A percentile compares a stretch with the other conserved stretches of the same genome.
Conservation (phyloP, 1,139 yeast species). For the Kodamaea ohmeri region DNA sequence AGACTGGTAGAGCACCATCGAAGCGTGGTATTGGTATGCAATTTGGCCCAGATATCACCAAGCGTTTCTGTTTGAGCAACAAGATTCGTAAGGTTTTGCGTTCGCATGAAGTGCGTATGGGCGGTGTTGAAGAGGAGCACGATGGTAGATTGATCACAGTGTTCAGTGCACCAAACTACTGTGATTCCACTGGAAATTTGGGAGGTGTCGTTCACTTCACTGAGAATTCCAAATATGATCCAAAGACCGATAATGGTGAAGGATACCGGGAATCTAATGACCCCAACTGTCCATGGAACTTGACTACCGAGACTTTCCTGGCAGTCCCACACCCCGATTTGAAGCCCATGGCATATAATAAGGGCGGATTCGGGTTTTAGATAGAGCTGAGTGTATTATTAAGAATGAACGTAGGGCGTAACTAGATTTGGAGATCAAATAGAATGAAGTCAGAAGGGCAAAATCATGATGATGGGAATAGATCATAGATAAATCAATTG, state of each 20-base stretch:
- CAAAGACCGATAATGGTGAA: slow-evolving; percentile 40
- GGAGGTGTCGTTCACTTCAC: slow-evolving; percentile 81
- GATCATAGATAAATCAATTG: no score
- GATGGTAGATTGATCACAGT: slow-evolving; percentile 84
- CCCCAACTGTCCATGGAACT: slow-evolving; percentile 44
- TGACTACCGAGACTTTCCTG: slow-evolving; percentile 57
- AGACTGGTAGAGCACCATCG: slow-evolving; percentile 77
- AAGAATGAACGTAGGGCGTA: no score
- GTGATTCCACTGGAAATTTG: slow-evolving; percentile 85
- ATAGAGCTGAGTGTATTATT: not conserved
- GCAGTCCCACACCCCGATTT: slow-evolving; percentile 91
- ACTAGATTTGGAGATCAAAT: no score
- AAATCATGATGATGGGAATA: no score
- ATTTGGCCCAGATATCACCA: slow-evolving; percentile 95
- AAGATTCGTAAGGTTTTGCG: slow-evolving; percentile 77
- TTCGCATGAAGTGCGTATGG: slow-evolving; percentile 93
- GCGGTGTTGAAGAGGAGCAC: slow-evolving; percentile 87
- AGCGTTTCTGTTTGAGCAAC: slow-evolving; percentile 68
- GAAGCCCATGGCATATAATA: slow-evolving; percentile 96
- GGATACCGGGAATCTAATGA: slow-evolving; percentile 52
- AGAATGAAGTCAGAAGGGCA: no score
- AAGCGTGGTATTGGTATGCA: slow-evolving; percentile 95
- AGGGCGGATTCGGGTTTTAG: slow-evolving; percentile 50
- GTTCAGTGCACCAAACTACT: slow-evolving; percentile 95
- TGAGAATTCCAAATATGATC: slow-evolving; percentile 34